phyloP scores from a whole-genome alignment of 2,329 filamentous ascomycete species.

The Coniochaeta ligniaria region DNA sequence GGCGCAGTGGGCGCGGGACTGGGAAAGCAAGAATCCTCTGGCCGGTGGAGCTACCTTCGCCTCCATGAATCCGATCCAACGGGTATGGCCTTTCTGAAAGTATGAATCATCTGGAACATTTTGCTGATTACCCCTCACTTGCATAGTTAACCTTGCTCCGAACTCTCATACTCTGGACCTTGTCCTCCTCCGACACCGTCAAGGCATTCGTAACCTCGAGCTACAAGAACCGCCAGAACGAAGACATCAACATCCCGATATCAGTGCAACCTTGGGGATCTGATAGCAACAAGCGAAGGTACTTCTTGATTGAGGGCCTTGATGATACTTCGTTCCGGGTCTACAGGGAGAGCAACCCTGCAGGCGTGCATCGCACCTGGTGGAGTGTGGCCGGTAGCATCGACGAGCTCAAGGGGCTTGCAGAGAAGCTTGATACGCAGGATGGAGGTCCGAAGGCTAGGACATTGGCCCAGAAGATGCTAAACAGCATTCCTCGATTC shows the following conservation, averaged over 20 bases:
- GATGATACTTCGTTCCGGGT: conserved; percentile 92
- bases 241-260: conserved; percentile 72
- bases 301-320: conserved; percentile 87
- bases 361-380: conserved; percentile 72
- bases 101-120: neutral
- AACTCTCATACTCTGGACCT: conserved; percentile 78
- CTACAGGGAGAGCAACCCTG: conserved; percentile 87
- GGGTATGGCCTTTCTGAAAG: conserved; percentile 46
- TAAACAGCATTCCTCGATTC: conserved; percentile 76
- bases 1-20: conserved; percentile 79
- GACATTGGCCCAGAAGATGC: conserved; percentile 70
- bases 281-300: conserved; percentile 82
- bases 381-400: conserved; percentile 88
- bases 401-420: conserved; percentile 71
- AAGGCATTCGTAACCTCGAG: conserved; percentile 76
- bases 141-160: conserved; percentile 72
- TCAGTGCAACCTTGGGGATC: conserved; percentile 75
- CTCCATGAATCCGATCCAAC: conserved; percentile 71
- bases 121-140: conserved; percentile 9
- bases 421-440: conserved; percentile 65
- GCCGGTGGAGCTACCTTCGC: conserved; percentile 75
- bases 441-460: conserved; percentile 79
- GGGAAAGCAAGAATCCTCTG: conserved; percentile 78
- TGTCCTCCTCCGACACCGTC: conserved; percentile 80
- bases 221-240: conserved; percentile 84